These are phyloP conservation scores for Cryptosporidium tyzzeri DNA, from an alignment of 169 alveolate species.

Conservation along the genomic window DNA sequence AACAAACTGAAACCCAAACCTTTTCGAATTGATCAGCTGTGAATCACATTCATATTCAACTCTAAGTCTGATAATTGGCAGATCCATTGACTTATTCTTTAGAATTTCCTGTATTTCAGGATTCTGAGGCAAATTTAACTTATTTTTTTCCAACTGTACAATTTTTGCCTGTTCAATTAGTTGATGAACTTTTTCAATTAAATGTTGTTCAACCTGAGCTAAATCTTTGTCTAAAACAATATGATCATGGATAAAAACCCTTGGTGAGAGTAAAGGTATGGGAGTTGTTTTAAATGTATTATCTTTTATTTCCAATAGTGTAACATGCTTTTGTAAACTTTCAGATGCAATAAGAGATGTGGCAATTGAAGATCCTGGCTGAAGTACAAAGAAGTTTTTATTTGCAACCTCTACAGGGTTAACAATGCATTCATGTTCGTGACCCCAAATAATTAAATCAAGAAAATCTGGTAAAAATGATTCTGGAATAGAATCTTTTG, in stretches of 20 bases:
- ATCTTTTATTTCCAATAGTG: constrained; percentile 87
- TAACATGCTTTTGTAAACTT: constrained; percentile 90
- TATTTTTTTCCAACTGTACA: background rate
- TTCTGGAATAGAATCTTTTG: constrained; percentile 89
- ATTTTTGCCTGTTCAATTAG: constrained; percentile 26
- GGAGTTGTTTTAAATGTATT: constrained; percentile 89
- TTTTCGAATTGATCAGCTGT: constrained; percentile 81
- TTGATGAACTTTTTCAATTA: constrained; percentile 18
- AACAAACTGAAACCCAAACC: constrained; percentile 82
- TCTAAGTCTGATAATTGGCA: constrained; percentile 47
- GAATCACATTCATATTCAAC: constrained; percentile 42
- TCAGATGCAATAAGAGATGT: constrained; percentile 94
- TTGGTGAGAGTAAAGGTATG: constrained; percentile 87
- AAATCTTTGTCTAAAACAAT: background rate
- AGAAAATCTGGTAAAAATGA: constrained; percentile 89
- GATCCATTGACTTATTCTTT: constrained; percentile 8
- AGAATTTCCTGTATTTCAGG: constrained; percentile 14
- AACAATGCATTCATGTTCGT: constrained; percentile 95
- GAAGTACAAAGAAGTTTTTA: constrained; percentile 89
- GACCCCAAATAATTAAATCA: constrained; percentile 95
- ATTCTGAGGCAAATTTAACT: constrained; percentile 3
- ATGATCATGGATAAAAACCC: constrained; percentile 87
- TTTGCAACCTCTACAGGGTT: constrained; percentile 83
- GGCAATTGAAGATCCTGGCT: constrained; percentile 94
- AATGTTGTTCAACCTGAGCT: constrained; percentile 2